Percentiles rank a stretch among this genome's conserved stretches.
Evolutionary conservation across 2,329 filamentous ascomycete genomes (phyloP).

Genomic region (Thelonectria blattea): DNA sequence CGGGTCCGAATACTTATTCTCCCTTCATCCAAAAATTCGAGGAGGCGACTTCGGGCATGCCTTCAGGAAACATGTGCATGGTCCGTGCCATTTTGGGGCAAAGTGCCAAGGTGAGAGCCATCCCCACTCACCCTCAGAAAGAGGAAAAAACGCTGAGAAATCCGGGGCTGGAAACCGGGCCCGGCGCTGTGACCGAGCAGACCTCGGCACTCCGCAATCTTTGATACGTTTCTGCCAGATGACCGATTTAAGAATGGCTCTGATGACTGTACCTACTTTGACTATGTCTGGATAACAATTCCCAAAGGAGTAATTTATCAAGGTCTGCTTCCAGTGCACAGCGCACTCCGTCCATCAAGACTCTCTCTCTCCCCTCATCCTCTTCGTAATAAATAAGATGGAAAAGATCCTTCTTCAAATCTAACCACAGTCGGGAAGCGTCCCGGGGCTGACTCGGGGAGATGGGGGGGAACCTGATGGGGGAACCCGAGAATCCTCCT

Average conservation of each 20-base stretch:
- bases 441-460: constrained; percentile 7
- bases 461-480: constrained; percentile 2
- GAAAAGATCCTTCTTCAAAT: neutral
- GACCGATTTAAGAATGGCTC: neutral
- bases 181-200: constrained; percentile 29
- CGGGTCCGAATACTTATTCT: neutral
- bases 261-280: neutral
- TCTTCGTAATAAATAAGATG: no score
- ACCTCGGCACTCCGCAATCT: constrained; percentile 34
- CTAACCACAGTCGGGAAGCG: neutral
- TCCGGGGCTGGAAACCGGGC: constrained; percentile 33
- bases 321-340: no score
- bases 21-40: neutral
- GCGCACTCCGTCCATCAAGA: no score
- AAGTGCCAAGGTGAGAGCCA: no score
- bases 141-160: constrained; percentile 31
- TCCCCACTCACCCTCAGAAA: neutral
- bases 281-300: no score
- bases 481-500: neutral
- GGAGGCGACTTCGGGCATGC: neutral
- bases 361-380: no score
- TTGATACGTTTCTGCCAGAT: no score
- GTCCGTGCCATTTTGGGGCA: no score
- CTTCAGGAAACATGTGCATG: neutral
- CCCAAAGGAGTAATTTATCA: no score